Base-by-base conservation (phyloP, 2,329 filamentous ascomycete genomes). In the Diaporthe caulivora region DNA sequence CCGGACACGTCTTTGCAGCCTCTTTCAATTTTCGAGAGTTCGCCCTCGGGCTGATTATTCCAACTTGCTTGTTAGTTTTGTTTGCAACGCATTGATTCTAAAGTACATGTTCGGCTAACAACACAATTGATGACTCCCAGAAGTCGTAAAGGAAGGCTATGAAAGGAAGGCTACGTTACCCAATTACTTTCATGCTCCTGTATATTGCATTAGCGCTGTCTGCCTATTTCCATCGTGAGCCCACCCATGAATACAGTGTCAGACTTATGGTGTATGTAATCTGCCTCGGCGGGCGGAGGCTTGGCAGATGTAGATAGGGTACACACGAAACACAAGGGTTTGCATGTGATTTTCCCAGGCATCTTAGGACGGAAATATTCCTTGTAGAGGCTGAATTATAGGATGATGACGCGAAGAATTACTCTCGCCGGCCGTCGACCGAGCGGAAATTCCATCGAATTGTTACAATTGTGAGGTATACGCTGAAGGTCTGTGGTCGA, bases 321-420 rank as follows among this genome's bases (percentile, higher is more conserved):
- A 6, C 18, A 34, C 10, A 17, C 13, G 31, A 37, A 37, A 65
- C 60, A 51, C 8, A 24, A 5, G 18, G 21, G 60, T 10, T 49
- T 17, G 60, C 42, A 37, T 65, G 15, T 29, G 44, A 65, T 37
- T 37, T 40, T 13, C 29, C 21, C 7, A n/a, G n/a, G 18, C 13
- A 34, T 40, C 15, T 65, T 67, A 13, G 44, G 29, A 37, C 13
- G 62, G 44, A 65, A 51, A 65, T 26, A 18, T 2, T 15, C 10
- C 29, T 65, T 24, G 17, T 21, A 24, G 29, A 37, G 9, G n/a
- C 21, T 9, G 21, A 26, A 13, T 21, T 10, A 67, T 53, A 34
- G n/a, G 62, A 53, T 31, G 44, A 67, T 49, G 44, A 53, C 44
- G 31, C 29, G 62, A 44, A 29, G 62, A 44, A 26, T 40, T 18